phyloP scores from a whole-genome alignment of 1,284 basidiomycete genomes.

The Fomitopsis palustris region DNA sequence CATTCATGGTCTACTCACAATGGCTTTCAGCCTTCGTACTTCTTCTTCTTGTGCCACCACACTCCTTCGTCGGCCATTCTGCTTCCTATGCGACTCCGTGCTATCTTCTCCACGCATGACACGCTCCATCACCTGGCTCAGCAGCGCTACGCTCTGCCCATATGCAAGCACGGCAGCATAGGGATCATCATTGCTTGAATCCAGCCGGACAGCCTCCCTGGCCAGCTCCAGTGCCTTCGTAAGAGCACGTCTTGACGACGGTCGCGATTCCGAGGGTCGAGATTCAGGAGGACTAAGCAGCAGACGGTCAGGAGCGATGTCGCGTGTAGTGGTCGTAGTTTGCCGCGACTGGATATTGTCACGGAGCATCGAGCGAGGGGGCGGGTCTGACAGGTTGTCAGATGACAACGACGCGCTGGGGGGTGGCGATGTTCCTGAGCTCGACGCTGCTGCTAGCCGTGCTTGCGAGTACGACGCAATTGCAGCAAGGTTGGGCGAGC shows the following conservation, averaged over 20 bases:
- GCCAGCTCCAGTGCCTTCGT: constrained; percentile 80
- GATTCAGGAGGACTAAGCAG: constrained; percentile 43
- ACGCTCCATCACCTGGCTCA: constrained; percentile 85
- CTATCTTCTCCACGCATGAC: constrained; percentile 80
- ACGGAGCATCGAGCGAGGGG: constrained; percentile 37
- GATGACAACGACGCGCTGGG: constrained; percentile 31
- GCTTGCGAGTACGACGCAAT: constrained; percentile 60
- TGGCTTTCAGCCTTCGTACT: constrained; percentile 73
- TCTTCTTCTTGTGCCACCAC: constrained; percentile 84
- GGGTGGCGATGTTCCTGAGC: constrained; percentile 26
- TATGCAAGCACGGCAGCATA: constrained; percentile 79
- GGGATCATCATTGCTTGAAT: constrained; percentile 79
- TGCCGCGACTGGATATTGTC: constrained; percentile 18
- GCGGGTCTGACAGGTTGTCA: constrained; percentile 58
- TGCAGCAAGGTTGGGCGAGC: constrained; percentile 53
- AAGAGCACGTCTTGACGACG: constrained; percentile 75
- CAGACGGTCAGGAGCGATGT: constrained; percentile 40
- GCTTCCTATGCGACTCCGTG: constrained; percentile 52
- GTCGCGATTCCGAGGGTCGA: constrained; percentile 33
- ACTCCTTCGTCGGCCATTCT: constrained; percentile 63
- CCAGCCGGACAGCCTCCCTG: constrained; percentile 76
- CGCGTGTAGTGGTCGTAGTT: constrained; percentile 22
- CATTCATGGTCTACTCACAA: constrained; percentile 49
- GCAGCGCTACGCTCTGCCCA: constrained; percentile 73
- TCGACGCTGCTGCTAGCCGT: constrained; percentile 40